Conservation (phyloP, 2,329 filamentous ascomycete species). For the Sporothrix pseudoabietina region DNA sequence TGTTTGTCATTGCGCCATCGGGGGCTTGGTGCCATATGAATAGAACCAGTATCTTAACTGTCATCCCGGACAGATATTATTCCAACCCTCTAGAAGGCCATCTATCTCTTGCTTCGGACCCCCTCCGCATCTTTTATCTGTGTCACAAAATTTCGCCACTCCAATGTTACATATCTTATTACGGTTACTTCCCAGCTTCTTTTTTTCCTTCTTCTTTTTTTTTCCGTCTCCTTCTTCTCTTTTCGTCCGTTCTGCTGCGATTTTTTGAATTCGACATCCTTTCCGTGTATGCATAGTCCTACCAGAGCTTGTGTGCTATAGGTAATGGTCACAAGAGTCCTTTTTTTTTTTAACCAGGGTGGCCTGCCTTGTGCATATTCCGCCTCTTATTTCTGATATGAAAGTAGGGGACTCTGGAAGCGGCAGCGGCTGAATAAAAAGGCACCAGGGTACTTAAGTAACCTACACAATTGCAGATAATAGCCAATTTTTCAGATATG, state of each 20-base stretch:
- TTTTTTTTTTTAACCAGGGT: not conserved
- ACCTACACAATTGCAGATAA: not conserved
- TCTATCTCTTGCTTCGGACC: not conserved
- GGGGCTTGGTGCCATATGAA: not conserved
- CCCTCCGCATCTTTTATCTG: not conserved
- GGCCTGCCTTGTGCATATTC: not conserved
- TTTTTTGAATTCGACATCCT: not conserved
- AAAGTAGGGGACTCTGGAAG: not conserved
- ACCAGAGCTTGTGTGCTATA: not conserved
- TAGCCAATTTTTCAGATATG: not conserved
- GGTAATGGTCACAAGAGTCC: conserved; percentile 10
- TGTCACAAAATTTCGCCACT: not conserved
- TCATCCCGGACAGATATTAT: not conserved
- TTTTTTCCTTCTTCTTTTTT: not conserved
- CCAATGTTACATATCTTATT: not conserved
- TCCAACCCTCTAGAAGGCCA: not conserved
- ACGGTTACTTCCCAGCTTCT: not conserved
- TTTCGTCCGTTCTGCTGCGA: not conserved
- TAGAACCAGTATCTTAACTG: not conserved
- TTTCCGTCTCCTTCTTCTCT: too few relatives aligned
- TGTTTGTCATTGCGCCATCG: conserved; percentile 14
- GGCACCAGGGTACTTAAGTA: not conserved
- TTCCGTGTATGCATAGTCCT: conserved; percentile 8
- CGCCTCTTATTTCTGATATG: not conserved
- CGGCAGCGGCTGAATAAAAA: not conserved